A percentile compares a stretch with the other conserved stretches of the same genome.
Conservation (phyloP, 176 grass and related monocot species). For the Typha latifolia region DNA sequence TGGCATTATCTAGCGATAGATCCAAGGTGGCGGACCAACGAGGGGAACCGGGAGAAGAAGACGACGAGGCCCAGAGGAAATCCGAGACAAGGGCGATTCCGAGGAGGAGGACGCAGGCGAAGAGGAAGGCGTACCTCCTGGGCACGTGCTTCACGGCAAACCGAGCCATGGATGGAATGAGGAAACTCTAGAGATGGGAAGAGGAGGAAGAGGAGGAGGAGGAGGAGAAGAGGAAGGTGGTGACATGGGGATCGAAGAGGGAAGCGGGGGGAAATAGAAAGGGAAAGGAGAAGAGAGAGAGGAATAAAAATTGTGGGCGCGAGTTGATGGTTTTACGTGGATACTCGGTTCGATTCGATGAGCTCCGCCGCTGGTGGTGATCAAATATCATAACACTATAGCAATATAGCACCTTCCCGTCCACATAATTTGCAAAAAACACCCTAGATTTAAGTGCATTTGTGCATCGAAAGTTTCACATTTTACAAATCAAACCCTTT, state of each 20-base stretch:
- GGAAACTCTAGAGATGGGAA: background rate
- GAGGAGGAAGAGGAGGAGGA: background rate
- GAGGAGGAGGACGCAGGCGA: slow-evolving; percentile 43
- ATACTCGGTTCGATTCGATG: background rate
- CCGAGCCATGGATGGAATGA: slow-evolving; percentile 7
- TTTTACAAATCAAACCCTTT: too few relatives aligned
- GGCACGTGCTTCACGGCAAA: slow-evolving; percentile 23
- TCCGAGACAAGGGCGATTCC: slow-evolving; percentile 39
- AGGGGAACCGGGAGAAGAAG: background rate
- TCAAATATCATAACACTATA: too few relatives aligned
- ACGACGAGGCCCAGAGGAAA: slow-evolving; percentile 48
- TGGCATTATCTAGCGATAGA: background rate
- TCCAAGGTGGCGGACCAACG: slow-evolving; percentile 2
- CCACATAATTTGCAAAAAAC: too few relatives aligned
- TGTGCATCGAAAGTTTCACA: too few relatives aligned
- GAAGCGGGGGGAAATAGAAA: background rate
- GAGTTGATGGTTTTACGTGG: slow-evolving; percentile 5
- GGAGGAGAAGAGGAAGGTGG: background rate
- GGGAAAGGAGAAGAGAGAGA: background rate
- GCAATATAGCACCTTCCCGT: too few relatives aligned
- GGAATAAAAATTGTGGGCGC: slow-evolving; percentile 16
- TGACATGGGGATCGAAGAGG: background rate
- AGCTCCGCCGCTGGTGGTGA: too few relatives aligned
- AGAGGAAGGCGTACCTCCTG: slow-evolving; percentile 20
- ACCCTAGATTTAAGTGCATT: too few relatives aligned